Evolutionary conservation across 768 basidiomycete species (phyloP).

Genomic region (Sistotremastrum suecicum): DNA sequence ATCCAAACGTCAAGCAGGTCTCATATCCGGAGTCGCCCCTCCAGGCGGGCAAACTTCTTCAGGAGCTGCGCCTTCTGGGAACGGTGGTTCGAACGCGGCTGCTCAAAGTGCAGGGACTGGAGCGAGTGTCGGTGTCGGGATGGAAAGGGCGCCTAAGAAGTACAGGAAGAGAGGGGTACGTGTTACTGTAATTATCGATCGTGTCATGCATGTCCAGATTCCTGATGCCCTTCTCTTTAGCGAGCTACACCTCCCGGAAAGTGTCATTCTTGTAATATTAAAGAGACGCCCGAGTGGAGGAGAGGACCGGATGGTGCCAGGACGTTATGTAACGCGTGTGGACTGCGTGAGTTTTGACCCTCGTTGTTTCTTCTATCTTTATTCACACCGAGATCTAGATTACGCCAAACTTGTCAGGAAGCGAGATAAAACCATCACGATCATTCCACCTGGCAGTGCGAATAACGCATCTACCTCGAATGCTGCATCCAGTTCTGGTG

Average conservation of each 20-base stretch:
- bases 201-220: slow-evolving; percentile 1
- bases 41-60: not conserved
- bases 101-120: too few species aligned
- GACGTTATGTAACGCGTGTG: slow-evolving; percentile 77
- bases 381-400: slow-evolving; percentile 26
- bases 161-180: slow-evolving; percentile 79
- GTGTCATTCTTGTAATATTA: slow-evolving; percentile 78
- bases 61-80: too few species aligned
- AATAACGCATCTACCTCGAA: not conserved
- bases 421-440: slow-evolving; percentile 42
- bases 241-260: slow-evolving; percentile 77
- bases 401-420: slow-evolving; percentile 77
- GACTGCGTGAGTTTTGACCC: slow-evolving; percentile 46
- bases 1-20: slow-evolving; percentile 60
- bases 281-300: slow-evolving; percentile 82
- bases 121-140: too few species aligned
- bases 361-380: slow-evolving; percentile 1
- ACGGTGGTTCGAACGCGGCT: too few species aligned
- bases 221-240: slow-evolving; percentile 27
- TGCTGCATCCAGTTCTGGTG: too few species aligned
- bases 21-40: slow-evolving; percentile 19
- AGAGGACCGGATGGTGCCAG: slow-evolving; percentile 74
- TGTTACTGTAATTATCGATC: slow-evolving; percentile 12
- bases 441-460: not conserved
- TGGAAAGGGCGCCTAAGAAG: slow-evolving; percentile 41